Evolutionary conservation across 2,329 filamentous ascomycete genomes (phyloP).

Genomic region (Chaetoscypha palmicola): DNA sequence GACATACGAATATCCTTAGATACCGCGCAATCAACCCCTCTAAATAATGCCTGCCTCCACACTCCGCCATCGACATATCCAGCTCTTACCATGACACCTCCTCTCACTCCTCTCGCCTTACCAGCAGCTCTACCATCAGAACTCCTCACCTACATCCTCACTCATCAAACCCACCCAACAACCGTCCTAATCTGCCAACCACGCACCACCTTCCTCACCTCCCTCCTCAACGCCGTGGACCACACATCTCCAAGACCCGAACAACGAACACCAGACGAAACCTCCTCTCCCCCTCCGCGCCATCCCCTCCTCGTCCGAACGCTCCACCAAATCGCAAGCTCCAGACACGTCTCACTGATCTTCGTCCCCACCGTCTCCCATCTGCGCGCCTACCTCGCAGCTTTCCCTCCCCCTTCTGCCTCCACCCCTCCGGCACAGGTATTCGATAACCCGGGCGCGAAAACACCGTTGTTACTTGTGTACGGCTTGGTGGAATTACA

Average conservation of each 20-base stretch:
- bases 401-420: conserved; percentile 24
- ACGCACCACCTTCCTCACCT: conserved; percentile 55
- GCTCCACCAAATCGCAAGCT: conserved; percentile 61
- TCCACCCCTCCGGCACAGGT: conserved; percentile 6
- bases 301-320: conserved; percentile 52
- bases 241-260: not conserved
- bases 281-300: conserved; percentile 8
- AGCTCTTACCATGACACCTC: not conserved
- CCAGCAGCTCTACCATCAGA: conserved; percentile 49
- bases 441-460: conserved; percentile 15
- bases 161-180: conserved; percentile 48
- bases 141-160: conserved; percentile 59
- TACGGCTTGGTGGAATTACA: conserved; percentile 62
- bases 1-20: not conserved
- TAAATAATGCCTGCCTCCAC: not conserved
- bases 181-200: conserved; percentile 66
- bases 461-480: conserved; percentile 46
- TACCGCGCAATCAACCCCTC: not conserved
- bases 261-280: not conserved
- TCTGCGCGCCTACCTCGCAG: conserved; percentile 67
- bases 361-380: conserved; percentile 73
- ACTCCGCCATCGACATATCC: not conserved
- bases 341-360: conserved; percentile 59
- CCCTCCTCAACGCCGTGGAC: conserved; percentile 45
- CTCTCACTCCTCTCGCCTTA: conserved; percentile 41